phyloP scores from a whole-genome alignment of 306 rosid genomes.

The Rubus parviflorus region DNA sequence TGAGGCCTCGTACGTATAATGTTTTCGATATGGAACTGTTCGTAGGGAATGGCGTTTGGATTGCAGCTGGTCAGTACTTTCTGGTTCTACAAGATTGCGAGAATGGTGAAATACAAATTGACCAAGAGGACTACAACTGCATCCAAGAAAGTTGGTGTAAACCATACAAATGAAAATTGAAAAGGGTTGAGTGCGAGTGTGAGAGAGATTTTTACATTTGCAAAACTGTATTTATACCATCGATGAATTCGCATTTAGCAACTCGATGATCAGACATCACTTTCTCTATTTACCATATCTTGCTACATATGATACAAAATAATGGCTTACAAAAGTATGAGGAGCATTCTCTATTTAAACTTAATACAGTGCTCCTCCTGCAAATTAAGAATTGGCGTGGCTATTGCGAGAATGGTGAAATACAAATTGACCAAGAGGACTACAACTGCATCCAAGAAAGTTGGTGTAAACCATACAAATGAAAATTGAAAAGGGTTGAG shows the following conservation, averaged over 20 bases:
- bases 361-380: neutral
- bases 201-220: neutral
- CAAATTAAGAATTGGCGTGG: slow-evolving; percentile 36
- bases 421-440: slow-evolving; percentile 55
- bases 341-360: neutral
- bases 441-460: slow-evolving; percentile 17
- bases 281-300: slow-evolving; percentile 12
- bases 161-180: neutral
- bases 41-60: slow-evolving; percentile 70
- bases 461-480: neutral
- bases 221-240: slow-evolving; percentile 6
- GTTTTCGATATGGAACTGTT: neutral
- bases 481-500: neutral
- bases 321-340: neutral
- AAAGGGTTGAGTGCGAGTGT: neutral
- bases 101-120: slow-evolving; percentile 71
- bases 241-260: neutral
- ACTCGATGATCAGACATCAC: neutral
- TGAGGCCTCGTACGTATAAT: neutral
- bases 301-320: slow-evolving; percentile 32
- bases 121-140: slow-evolving; percentile 32
- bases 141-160: slow-evolving; percentile 17
- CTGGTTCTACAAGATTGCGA: slow-evolving; percentile 89
- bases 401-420: slow-evolving; percentile 62
- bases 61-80: slow-evolving; percentile 84